Evolutionary conservation across 768 basidiomycete species (phyloP).

Genomic region (Dictyophora rubrovolvata): DNA sequence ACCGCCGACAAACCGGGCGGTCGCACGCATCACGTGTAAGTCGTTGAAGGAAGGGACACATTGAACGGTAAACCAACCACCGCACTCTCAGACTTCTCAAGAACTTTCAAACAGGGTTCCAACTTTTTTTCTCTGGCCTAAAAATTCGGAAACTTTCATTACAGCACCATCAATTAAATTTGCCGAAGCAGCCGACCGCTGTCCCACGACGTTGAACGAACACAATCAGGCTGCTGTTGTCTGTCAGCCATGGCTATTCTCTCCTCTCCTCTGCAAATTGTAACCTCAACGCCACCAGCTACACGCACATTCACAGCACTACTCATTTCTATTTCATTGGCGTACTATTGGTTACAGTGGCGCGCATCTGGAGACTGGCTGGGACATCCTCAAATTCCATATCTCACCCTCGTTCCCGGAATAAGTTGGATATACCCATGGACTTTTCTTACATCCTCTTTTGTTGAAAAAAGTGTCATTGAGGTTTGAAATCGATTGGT

Average conservation of each 20-base stretch:
- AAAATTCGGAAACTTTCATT: neutral
- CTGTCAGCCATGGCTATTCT: constrained; percentile 54
- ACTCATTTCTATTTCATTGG: constrained; percentile 48
- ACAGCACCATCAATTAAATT: neutral
- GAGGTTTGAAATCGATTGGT: constrained; percentile 47
- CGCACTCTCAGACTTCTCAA: too few species aligned
- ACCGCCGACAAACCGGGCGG: neutral
- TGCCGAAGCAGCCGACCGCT: neutral
- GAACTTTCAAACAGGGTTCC: too few species aligned
- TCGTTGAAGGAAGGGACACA: neutral
- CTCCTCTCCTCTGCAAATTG: constrained; percentile 56
- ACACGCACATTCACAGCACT: constrained; percentile 57
- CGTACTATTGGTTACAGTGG: constrained; percentile 49
- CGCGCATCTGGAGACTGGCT: constrained; percentile 23
- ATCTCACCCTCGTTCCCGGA: constrained; percentile 75
- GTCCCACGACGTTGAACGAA: neutral
- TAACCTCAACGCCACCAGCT: constrained; percentile 67
- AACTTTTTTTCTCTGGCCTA: neutral
- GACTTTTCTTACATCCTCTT: constrained; percentile 83
- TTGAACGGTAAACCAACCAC: too few species aligned
- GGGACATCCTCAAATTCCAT: constrained; percentile 32
- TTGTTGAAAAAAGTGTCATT: constrained; percentile 74
- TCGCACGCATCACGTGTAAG: neutral
- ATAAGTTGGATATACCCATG: constrained; percentile 79
- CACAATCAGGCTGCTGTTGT: neutral